Evolutionary conservation across 208 protist genomes (phyloP).

Genomic region (Phytomonas sp.): DNA sequence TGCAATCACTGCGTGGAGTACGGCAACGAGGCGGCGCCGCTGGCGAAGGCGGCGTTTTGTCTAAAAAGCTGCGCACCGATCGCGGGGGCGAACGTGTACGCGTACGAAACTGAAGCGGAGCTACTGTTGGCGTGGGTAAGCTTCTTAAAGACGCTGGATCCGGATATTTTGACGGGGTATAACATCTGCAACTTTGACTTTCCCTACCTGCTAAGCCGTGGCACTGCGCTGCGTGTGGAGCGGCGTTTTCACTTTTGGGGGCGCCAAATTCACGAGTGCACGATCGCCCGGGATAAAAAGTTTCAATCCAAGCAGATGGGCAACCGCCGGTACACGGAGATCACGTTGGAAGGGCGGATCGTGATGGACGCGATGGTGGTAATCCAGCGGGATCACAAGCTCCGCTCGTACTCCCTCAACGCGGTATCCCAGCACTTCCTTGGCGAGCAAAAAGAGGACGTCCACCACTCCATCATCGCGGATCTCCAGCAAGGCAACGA

Average conservation of each 20-base stretch:
- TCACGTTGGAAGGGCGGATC: constrained; percentile 95
- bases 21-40: constrained; percentile 49
- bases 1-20: constrained; percentile 94
- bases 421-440: constrained; percentile 98
- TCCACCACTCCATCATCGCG: constrained; percentile 98
- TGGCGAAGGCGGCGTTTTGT: constrained; percentile 87
- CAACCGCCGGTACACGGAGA: constrained; percentile 97
- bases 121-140: constrained; percentile 89
- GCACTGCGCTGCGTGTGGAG: constrained; percentile 76
- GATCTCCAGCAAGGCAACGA: constrained; percentile 94
- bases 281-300: constrained; percentile 89
- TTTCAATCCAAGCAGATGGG: constrained; percentile 98
- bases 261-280: constrained; percentile 82
- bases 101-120: constrained; percentile 91
- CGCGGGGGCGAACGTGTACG: constrained; percentile 91
- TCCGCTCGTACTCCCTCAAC: constrained; percentile 99
- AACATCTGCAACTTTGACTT: constrained; percentile 99
- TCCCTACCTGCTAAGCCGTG: constrained; percentile 97
- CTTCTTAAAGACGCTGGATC: constrained; percentile 85
- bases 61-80: constrained; percentile 94
- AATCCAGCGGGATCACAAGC: constrained; percentile 97
- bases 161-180: constrained; percentile 97
- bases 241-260: constrained; percentile 89
- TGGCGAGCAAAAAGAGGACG: constrained; percentile 99
- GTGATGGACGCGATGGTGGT: constrained; percentile 97